phyloP scores from a whole-genome alignment of 179 eudicot species.

The Actinidia arguta region DNA sequence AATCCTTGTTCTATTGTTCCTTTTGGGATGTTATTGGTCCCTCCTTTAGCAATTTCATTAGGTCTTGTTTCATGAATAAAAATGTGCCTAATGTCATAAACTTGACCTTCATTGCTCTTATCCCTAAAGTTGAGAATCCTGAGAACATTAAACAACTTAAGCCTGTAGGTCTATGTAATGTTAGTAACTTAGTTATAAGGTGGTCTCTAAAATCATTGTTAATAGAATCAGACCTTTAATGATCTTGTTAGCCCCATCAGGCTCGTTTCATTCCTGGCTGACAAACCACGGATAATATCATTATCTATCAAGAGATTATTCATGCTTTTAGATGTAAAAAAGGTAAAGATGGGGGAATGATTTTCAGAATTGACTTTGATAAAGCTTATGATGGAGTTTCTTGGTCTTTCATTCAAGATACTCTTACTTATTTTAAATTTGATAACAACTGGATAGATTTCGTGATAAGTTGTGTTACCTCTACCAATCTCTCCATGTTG shows the following conservation, averaged over 20 bases:
- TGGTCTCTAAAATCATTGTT: background rate
- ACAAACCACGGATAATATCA: background rate
- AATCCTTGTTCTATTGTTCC: background rate
- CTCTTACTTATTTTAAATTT: no score
- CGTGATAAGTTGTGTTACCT: no score
- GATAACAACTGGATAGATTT: no score
- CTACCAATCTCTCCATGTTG: no score
- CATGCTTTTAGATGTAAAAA: background rate
- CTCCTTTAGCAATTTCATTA: background rate
- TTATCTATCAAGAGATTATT: background rate
- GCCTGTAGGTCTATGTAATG: background rate
- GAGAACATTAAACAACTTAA: background rate
- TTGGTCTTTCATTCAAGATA: no score
- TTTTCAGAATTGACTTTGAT: no score
- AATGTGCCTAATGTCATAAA: background rate
- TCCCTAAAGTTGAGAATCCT: background rate
- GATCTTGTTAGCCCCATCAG: background rate
- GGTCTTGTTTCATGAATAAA: background rate
- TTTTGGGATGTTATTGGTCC: background rate
- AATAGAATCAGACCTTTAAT: background rate
- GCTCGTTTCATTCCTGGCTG: background rate
- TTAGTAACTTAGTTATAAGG: background rate
- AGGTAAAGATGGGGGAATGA: background rate
- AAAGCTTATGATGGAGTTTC: no score
- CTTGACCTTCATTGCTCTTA: background rate